These are phyloP conservation scores for Ogataea corticis DNA, from an alignment of 805 yeast species.

Conservation along the genomic window DNA sequence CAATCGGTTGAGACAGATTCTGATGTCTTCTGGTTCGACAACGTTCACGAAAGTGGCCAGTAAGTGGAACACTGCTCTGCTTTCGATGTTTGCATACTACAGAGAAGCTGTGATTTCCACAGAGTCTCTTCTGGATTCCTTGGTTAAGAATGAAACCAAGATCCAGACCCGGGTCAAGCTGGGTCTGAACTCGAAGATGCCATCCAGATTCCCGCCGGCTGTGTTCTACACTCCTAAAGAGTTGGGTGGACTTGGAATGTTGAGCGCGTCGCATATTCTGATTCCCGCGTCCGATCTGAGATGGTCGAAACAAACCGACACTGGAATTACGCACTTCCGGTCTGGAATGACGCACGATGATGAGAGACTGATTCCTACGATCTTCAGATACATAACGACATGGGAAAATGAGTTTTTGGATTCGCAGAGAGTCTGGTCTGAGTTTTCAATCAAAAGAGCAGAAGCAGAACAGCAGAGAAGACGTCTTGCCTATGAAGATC, in stretches of 20 bases:
- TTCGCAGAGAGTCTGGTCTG: slow-evolving; percentile 97
- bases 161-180: slow-evolving; percentile 92
- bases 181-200: slow-evolving; percentile 97
- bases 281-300: slow-evolving; percentile 91
- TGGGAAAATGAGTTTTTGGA: slow-evolving; percentile 97
- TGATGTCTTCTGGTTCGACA: slow-evolving; percentile 94
- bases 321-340: slow-evolving; percentile 92
- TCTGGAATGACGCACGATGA: slow-evolving; percentile 89
- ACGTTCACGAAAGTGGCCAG: slow-evolving; percentile 93
- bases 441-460: slow-evolving; percentile 84
- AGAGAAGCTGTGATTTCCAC: slow-evolving; percentile 93
- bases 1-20: slow-evolving; percentile 80
- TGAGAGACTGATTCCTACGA: slow-evolving; percentile 83
- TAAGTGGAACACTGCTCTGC: slow-evolving; percentile 92
- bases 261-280: slow-evolving; percentile 92
- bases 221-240: slow-evolving; percentile 98
- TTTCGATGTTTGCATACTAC: slow-evolving; percentile 83
- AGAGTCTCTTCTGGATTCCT: slow-evolving; percentile 67
- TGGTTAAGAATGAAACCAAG: slow-evolving; percentile 90
- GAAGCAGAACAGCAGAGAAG: slow-evolving; percentile 86
- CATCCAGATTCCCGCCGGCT: slow-evolving; percentile 97
- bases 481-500: slow-evolving; percentile 85
- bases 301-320: slow-evolving; percentile 91
- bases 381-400: slow-evolving; percentile 86
- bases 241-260: slow-evolving; percentile 96